Percentiles rank a stretch among this genome's conserved stretches.
phyloP scores from a whole-genome alignment of 768 basidiomycete genomes.

The Tricholoma sp. region DNA sequence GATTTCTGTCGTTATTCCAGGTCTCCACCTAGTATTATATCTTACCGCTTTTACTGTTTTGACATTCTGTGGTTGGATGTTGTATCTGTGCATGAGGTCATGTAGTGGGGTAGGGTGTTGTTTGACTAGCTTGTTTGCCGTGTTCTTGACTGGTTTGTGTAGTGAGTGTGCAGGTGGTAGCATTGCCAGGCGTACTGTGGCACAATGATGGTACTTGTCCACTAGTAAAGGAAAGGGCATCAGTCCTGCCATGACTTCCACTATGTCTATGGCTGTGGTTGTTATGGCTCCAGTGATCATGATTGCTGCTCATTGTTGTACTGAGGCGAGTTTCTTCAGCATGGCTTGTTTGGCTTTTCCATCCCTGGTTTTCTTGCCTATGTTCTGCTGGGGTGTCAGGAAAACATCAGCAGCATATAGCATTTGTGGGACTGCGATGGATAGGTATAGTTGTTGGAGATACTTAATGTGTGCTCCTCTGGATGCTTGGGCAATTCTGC shows the following conservation, averaged over 20 bases:
- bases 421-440: too few species aligned
- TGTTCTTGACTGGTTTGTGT: not conserved
- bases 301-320: too few species aligned
- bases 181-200: constrained; percentile 4
- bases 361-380: too few species aligned
- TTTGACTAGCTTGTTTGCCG: constrained; percentile 2
- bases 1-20: constrained; percentile 2
- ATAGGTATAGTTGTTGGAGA: too few species aligned
- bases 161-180: constrained; percentile 10
- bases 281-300: too few species aligned
- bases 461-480: too few species aligned
- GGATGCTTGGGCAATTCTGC: too few species aligned
- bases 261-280: not conserved
- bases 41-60: constrained; percentile 9
- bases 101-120: constrained; percentile 12
- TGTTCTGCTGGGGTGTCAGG: too few species aligned
- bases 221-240: constrained; percentile 6
- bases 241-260: constrained; percentile 4
- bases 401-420: too few species aligned
- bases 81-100: not conserved
- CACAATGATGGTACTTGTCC: constrained; percentile 1
- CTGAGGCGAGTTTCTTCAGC: too few species aligned
- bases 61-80: constrained; percentile 3
- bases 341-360: too few species aligned
- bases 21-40: not conserved